Percentiles rank a stretch among this genome's conserved stretches.
phyloP scores from a whole-genome alignment of 1,139 yeast species.

The Pichia sp. region DNA sequence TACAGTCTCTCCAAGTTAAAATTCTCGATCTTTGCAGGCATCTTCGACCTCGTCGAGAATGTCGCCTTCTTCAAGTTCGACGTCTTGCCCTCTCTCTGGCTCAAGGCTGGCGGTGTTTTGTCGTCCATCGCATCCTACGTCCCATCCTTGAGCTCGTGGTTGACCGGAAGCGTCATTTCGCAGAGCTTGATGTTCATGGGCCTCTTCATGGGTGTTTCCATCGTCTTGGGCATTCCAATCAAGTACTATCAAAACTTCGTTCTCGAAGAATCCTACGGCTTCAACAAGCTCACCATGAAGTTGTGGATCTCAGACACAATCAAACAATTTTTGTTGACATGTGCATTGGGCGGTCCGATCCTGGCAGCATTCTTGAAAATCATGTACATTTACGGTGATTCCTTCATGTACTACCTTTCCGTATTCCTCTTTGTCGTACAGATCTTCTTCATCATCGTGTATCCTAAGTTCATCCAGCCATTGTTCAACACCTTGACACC shows the following conservation, averaged over 20 bases:
- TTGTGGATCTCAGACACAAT: conserved; percentile 70
- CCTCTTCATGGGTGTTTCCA: conserved; percentile 43
- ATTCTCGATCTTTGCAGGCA: conserved; percentile 57
- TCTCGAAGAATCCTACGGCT: conserved; percentile 87
- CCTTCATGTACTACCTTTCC: conserved; percentile 76
- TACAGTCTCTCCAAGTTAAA: conserved; percentile 80
- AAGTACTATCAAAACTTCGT: conserved; percentile 78
- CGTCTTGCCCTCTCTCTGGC: conserved; percentile 68
- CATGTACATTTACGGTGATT: conserved; percentile 72
- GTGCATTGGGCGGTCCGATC: conserved; percentile 66
- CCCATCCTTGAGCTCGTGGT: conserved; percentile 10
- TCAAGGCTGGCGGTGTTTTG: conserved; percentile 34
- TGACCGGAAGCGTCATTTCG: conserved; percentile 18
- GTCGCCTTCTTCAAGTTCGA: conserved; percentile 56
- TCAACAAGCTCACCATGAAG: conserved; percentile 72
- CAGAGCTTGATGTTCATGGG: conserved; percentile 42
- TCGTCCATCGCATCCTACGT: conserved; percentile 17
- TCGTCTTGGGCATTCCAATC: conserved; percentile 58
- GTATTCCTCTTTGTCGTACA: conserved; percentile 66
- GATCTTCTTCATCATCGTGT: conserved; percentile 61
- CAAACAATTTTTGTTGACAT: conserved; percentile 52
- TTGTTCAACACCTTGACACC: conserved; percentile 88
- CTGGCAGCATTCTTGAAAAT: conserved; percentile 74
- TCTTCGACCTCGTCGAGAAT: conserved; percentile 53
- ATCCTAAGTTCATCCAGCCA: conserved; percentile 85